Base-by-base conservation (phyloP, 2,329 filamentous ascomycete genomes). In the Cercospora berteroae region DNA sequence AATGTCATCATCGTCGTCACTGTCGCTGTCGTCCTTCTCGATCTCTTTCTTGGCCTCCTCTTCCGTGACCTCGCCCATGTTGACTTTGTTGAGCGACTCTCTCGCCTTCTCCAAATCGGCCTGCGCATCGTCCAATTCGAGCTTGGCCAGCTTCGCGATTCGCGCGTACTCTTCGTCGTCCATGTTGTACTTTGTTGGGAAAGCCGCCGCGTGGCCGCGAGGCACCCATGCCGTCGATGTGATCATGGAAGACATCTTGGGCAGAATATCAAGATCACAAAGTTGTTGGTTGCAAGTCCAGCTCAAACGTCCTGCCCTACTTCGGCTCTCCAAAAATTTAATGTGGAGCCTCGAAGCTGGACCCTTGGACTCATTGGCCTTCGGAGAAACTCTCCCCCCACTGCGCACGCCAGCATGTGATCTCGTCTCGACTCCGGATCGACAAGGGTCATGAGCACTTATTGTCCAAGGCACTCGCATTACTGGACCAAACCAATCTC, bases 71-170 rank as follows among this genome's bases (percentile, higher is more conserved):
- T 74, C 67, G 62, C 71, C 71, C 31, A 64, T 66, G 29, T 69
- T 72, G 29, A 69, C 67, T 66, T 84, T 85, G 42, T 69, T 74
- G 68, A 77, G 48, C 27, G 72, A 74, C 50, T 75, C 63, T 76
- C 88, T 84, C 10, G 93, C 93, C 73, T 91, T 89, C 72, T 90
- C 87, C 69, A 96, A 81, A 76, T 95, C 94, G 29, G 94, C 91
- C 76, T 94, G 90, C 27, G 95, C 95, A 80, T 98, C 95, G 76
- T 97, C 92, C 33, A 97, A 86, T 81, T 96, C 90, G 56, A 84
- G 77, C 70, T 83, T 83, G n/a, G 82, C 82, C 29, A 84, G 79
- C 74, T 84, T 80, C 36, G 81, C 79, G 68, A 85, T 85, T 63
- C 83, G 79, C 67, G 80, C 80, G 69, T 82, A 84, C 70, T 85